Evolutionary conservation across 2,329 filamentous ascomycete genomes (phyloP), one percentile per base, ranked within the genome.

Genomic region (Hirsutella minnesotensis): DNA sequence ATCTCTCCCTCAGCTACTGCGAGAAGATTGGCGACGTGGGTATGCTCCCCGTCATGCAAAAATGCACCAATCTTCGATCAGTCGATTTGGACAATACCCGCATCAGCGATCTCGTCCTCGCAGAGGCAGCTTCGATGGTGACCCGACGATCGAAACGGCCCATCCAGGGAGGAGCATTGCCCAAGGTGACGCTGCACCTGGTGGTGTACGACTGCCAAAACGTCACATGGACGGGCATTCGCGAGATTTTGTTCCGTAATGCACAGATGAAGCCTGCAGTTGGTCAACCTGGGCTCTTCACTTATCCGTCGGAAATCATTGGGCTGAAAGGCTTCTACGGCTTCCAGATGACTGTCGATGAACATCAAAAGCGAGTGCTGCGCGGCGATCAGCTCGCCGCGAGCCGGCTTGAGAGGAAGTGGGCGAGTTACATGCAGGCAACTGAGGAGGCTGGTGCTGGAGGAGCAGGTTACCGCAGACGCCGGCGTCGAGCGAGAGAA

Each of bases 1-100:
- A 95, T 56, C 72, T 96, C 5, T 89, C 86, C 42, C 74, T 96
- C 51, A 90, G 86, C 54, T 94, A 88, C 59, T 98, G 92, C 59
- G 90, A 94, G 59, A 79, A 76, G 43, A 63, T 98, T 2, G 81
- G 87, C 20, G 92, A 96, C 56, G 66, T 70, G 0, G 90, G 90
- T 44, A 83, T 95, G 75, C 69, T 95, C 0, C 84, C 85, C 1
- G 68, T 95, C 3, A 70, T 96, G 51, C 86, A 87, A 55, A 75
- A 72, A 24, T 94, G 88, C 60, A 71, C 73, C 0, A 72, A 66
- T 13, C 71, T 96, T 13, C 70, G 70, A 39, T 85, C 73, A 24
- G 66, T 94, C 13, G 86, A 94, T 41, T 81, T 96, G 71, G 92
- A 98, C 66, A 96, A 96, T 60, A 96, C 90, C 0, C 80, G 85